Evolutionary conservation across 2,329 filamentous ascomycete genomes (phyloP).

Genomic region (Fusarium graminum): DNA sequence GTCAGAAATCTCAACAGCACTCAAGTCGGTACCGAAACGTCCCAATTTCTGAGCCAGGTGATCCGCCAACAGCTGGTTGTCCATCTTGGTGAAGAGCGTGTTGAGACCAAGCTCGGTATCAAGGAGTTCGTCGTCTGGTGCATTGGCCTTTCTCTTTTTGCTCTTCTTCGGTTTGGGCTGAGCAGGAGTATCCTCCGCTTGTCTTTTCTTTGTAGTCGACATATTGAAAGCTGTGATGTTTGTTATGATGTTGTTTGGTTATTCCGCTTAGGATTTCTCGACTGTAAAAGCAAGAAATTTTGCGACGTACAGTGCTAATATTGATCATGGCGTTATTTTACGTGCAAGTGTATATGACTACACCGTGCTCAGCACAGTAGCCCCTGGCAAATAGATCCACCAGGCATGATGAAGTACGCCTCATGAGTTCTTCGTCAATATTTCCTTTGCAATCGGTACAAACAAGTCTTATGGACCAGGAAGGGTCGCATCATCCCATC

Average conservation of each 20-base stretch:
- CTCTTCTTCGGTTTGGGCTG: slow-evolving; percentile 59
- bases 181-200: slow-evolving; percentile 62
- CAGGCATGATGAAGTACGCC: slow-evolving; percentile 20
- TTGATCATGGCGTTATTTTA: slow-evolving; percentile 5
- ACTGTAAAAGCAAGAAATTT: slow-evolving; percentile 44
- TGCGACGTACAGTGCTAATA: slow-evolving; percentile 40
- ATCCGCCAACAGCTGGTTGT: slow-evolving; percentile 85
- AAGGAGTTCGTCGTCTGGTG: slow-evolving; percentile 67
- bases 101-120: slow-evolving; percentile 83
- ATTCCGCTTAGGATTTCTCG: slow-evolving; percentile 25
- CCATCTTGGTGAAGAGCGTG: slow-evolving; percentile 83
- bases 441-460: background rate
- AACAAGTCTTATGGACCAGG: background rate
- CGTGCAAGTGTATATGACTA: accelerated
- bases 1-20: slow-evolving; percentile 85
- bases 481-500: background rate
- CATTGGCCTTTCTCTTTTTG: slow-evolving; percentile 69
- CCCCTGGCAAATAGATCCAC: slow-evolving; percentile 18
- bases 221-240: slow-evolving; percentile 45
- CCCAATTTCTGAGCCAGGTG: slow-evolving; percentile 84
- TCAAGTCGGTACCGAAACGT: slow-evolving; percentile 84
- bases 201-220: slow-evolving; percentile 67
- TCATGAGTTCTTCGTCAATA: slow-evolving; percentile 23
- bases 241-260: slow-evolving; percentile 16
- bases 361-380: slow-evolving; percentile 36